Percentiles rank a stretch among this genome's conserved stretches.
Evolutionary conservation across 164 flowering plant genomes (phyloP).

Genomic region (Cinnamomum chago): DNA sequence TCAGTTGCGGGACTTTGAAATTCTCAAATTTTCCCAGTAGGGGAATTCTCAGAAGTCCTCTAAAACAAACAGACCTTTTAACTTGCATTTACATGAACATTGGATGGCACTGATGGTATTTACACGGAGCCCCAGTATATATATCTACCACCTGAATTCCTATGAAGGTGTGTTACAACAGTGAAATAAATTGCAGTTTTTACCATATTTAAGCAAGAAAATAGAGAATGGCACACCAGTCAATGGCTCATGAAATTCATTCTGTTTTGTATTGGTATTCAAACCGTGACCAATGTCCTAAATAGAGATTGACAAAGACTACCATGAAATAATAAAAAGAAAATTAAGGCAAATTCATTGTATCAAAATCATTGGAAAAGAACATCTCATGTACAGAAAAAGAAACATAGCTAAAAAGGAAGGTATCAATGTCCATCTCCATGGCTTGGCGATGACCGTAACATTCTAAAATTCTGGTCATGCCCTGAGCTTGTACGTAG

Average conservation of each 20-base stretch:
- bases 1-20: no score
- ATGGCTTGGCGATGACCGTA: background rate
- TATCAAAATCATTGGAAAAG: conserved; percentile 1
- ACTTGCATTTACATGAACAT: background rate
- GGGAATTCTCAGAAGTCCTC: no score
- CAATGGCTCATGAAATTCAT: background rate
- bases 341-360: background rate
- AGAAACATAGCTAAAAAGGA: background rate
- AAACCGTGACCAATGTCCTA: background rate
- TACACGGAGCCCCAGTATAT: background rate
- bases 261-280: background rate
- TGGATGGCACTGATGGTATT: background rate
- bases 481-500: background rate
- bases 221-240: background rate
- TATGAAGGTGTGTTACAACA: background rate
- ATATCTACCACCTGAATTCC: background rate
- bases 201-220: background rate
- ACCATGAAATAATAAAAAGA: no score
- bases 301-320: background rate
- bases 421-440: background rate
- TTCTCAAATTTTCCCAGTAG: no score
- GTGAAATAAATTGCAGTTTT: background rate
- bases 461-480: background rate
- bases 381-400: background rate
- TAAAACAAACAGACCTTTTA: no score